Conservation (phyloP, 2,329 filamentous ascomycete species). For the Penicillium hordei region DNA sequence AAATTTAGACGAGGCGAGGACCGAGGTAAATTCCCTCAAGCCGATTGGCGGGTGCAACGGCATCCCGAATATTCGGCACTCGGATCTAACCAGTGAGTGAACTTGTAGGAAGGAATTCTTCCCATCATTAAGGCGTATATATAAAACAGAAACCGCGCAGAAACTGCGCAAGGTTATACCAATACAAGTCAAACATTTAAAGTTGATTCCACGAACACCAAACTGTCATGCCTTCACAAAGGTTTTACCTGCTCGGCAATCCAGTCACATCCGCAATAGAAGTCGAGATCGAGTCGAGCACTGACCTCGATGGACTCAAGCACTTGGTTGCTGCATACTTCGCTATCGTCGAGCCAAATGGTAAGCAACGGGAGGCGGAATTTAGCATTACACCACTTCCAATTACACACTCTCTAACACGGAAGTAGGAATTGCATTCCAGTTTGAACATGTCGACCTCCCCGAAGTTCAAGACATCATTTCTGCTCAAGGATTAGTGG, state of each 20-base stretch:
- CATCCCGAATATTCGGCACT: not conserved
- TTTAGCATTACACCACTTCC: not conserved
- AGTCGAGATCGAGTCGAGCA: slow-evolving; percentile 4
- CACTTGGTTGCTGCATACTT: slow-evolving; percentile 13
- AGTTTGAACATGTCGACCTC: not conserved
- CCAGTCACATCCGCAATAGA: not conserved
- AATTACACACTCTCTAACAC: not conserved
- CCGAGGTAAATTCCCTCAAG: too few species aligned
- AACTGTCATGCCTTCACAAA: slow-evolving; percentile 17
- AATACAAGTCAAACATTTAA: not conserved
- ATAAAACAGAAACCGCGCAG: not conserved
- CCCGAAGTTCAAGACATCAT: slow-evolving; percentile 5
- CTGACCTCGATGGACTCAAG: slow-evolving; percentile 6
- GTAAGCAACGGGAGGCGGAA: not conserved
- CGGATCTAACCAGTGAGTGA: not conserved
- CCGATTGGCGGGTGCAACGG: too few species aligned
- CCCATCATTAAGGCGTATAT: not conserved
- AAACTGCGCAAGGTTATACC: not conserved
- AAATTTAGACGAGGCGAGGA: too few species aligned
- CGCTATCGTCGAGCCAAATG: slow-evolving; percentile 12
- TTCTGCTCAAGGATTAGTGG: not conserved
- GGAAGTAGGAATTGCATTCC: slow-evolving; percentile 25
- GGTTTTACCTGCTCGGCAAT: slow-evolving; percentile 26
- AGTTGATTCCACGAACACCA: not conserved
- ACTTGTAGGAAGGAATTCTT: not conserved